phyloP scores from a whole-genome alignment of 495 filamentous ascomycete species.

The Neurospora sp. region DNA sequence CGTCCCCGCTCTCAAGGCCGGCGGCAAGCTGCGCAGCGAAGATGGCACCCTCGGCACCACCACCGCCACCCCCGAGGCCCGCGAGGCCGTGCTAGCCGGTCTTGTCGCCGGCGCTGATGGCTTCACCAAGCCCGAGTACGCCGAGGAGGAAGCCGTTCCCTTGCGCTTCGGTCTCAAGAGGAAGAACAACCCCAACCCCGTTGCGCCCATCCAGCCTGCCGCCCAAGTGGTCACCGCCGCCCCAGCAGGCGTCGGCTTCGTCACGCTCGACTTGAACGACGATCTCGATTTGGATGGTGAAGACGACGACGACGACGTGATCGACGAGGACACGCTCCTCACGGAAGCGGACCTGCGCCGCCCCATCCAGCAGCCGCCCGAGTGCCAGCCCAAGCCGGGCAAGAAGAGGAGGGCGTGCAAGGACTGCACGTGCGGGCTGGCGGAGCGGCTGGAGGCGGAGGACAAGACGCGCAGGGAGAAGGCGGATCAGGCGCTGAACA shows the following conservation, averaged over 20 bases:
- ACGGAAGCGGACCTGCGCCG: constrained; percentile 69
- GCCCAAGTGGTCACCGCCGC: constrained; percentile 13
- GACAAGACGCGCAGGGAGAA: constrained; percentile 58
- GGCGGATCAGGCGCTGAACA: constrained; percentile 38
- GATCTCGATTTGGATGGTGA: constrained; percentile 49
- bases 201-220: constrained; percentile 21
- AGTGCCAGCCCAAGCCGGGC: constrained; percentile 72
- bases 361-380: constrained; percentile 63
- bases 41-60: constrained; percentile 47
- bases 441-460: constrained; percentile 67
- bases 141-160: constrained; percentile 55
- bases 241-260: constrained; percentile 58
- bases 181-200: constrained; percentile 32
- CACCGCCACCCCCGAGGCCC: constrained; percentile 35
- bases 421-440: constrained; percentile 92
- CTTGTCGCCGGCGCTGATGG: constrained; percentile 49
- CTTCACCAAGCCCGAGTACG: constrained; percentile 66
- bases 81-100: constrained; percentile 76
- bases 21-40: constrained; percentile 58
- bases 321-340: constrained; percentile 82
- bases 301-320: constrained; percentile 72
- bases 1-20: constrained; percentile 56
- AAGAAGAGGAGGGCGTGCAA: constrained; percentile 91
- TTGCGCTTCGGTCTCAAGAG: constrained; percentile 60
- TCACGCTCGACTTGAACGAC: constrained; percentile 49